Conservation (phyloP, 805 yeast genomes). For the Yamadazyma nakazawae region DNA sequence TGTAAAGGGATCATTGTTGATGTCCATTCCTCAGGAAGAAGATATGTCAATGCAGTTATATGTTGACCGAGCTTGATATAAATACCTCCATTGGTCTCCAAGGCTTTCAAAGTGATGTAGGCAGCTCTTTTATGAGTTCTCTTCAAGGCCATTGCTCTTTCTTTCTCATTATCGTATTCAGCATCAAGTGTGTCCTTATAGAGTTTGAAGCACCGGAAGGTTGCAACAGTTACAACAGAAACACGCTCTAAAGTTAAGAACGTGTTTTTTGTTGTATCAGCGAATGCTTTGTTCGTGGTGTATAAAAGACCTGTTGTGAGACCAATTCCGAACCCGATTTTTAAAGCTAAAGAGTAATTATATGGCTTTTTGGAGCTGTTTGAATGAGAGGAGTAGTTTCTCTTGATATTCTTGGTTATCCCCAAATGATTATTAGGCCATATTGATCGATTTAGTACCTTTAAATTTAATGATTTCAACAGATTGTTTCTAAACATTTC, state of each 20-base stretch:
- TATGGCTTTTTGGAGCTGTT: background rate
- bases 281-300: conserved; percentile 35
- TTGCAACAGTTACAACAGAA: conserved; percentile 64
- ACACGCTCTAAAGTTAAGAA: conserved; percentile 46
- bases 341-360: conserved; percentile 5
- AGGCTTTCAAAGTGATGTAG: conserved; percentile 67
- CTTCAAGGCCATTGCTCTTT: conserved; percentile 51
- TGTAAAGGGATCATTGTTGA: conserved; percentile 90
- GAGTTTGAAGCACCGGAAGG: conserved; percentile 65
- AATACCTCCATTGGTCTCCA: conserved; percentile 86
- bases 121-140: conserved; percentile 79
- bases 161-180: conserved; percentile 39
- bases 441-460: background rate
- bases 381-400: background rate
- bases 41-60: conserved; percentile 84
- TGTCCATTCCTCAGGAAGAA: conserved; percentile 93
- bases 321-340: conserved; percentile 27
- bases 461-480: background rate
- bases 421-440: background rate
- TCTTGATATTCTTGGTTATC: background rate
- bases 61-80: conserved; percentile 96
- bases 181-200: conserved; percentile 57
- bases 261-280: conserved; percentile 31
- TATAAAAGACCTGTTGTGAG: conserved; percentile 27
- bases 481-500: background rate